Percentiles rank a stretch among this genome's conserved stretches.
phyloP scores from a whole-genome alignment of 2,329 filamentous ascomycete species.

The Fusarium sp. region DNA sequence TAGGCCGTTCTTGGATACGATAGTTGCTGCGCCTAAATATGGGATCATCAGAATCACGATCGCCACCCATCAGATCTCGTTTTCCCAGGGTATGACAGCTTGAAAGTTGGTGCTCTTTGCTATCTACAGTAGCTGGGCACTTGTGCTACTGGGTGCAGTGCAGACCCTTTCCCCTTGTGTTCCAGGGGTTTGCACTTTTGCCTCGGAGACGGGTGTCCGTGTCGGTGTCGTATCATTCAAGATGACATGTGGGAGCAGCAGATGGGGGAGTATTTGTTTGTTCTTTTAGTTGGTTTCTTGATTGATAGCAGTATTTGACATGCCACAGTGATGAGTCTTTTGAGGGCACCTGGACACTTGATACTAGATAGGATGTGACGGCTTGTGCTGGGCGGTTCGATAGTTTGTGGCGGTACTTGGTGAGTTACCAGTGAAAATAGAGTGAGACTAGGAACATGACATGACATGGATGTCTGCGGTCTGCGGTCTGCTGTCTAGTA shows the following conservation, averaged over 20 bases:
- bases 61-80: constrained; percentile 30
- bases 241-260: constrained; percentile 22
- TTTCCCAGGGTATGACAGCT: constrained; percentile 35
- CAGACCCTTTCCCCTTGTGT: constrained; percentile 33
- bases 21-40: constrained; percentile 25
- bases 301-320: background rate
- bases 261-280: constrained; percentile 5
- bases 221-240: constrained; percentile 16
- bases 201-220: constrained; percentile 35
- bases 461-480: constrained; percentile 17
- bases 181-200: constrained; percentile 37
- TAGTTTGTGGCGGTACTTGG: constrained; percentile 37
- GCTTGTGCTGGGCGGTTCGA: constrained; percentile 21
- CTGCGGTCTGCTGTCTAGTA: background rate
- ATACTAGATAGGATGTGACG: constrained; percentile 9
- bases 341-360: constrained; percentile 26
- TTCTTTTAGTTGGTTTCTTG: constrained; percentile 7
- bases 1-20: constrained; percentile 7
- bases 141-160: constrained; percentile 3
- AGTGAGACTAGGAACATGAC: constrained; percentile 26
- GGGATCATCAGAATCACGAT: constrained; percentile 31
- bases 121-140: background rate
- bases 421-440: constrained; percentile 8
- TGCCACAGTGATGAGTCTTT: background rate
- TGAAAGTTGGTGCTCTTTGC: background rate